These are phyloP conservation scores for Rhodotorula mucilaginosa DNA, from an alignment of 1,284 basidiomycete species.

Conservation along the genomic window DNA sequence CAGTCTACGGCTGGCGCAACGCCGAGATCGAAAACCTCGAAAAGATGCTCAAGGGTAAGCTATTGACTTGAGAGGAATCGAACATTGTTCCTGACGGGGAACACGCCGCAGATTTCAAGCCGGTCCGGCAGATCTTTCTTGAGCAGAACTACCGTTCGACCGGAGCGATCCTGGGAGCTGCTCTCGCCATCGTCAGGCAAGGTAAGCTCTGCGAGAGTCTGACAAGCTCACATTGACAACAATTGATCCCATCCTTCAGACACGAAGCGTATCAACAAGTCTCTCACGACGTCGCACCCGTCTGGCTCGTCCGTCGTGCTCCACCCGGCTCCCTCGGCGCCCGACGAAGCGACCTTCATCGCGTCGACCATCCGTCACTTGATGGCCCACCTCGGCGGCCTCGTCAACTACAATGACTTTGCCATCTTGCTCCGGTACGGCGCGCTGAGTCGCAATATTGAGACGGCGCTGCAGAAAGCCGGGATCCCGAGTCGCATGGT, in stretches of 20 bases:
- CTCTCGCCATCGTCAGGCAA: slow-evolving; percentile 76
- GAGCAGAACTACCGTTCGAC: slow-evolving; percentile 90
- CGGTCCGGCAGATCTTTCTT: slow-evolving; percentile 66
- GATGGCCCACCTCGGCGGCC: slow-evolving; percentile 68
- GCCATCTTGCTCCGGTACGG: slow-evolving; percentile 79
- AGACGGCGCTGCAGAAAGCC: slow-evolving; percentile 71
- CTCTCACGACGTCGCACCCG: slow-evolving; percentile 70
- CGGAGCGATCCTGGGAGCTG: slow-evolving; percentile 68
- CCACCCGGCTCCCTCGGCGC: slow-evolving; percentile 52
- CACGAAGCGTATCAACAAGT: slow-evolving; percentile 69
- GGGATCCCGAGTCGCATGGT: slow-evolving; percentile 75
- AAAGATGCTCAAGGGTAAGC: slow-evolving; percentile 66
- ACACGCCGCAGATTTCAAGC: slow-evolving; percentile 53
- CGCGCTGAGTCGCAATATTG: slow-evolving; percentile 73
- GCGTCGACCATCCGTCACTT: slow-evolving; percentile 76
- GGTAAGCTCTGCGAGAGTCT: slow-evolving; percentile 54
- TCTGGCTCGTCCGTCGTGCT: slow-evolving; percentile 58
- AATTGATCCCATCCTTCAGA: slow-evolving; percentile 53
- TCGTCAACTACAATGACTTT: slow-evolving; percentile 72
- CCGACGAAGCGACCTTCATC: slow-evolving; percentile 66
- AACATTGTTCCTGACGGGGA: too few relatives aligned
- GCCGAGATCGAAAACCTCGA: slow-evolving; percentile 76
- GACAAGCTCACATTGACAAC: background rate
- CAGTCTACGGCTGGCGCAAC: slow-evolving; percentile 84
- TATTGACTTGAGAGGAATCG: background rate